Evolutionary conservation across 2,329 filamentous ascomycete species (phyloP), one percentile per base, ranked within the genome.

Genomic region (Pezicula rhizophila): DNA sequence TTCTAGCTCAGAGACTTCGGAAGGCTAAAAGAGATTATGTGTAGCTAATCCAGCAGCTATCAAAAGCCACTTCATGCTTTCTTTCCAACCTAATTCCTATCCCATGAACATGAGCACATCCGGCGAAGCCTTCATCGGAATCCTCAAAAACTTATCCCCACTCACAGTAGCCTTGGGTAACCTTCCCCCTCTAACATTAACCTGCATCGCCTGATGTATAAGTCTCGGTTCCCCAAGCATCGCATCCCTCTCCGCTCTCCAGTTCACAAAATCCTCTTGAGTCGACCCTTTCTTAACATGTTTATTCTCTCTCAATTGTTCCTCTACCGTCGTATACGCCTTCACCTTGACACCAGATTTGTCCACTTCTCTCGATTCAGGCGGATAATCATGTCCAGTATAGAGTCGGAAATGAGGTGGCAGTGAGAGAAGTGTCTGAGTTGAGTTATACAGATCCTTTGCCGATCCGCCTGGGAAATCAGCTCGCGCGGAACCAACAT

Each of bases 311-410:
- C 56, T 50, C n/a, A 58, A 66, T 26, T 80, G 77, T 6, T 74
- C 69, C 1, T 54, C 54, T 0, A 79, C 75, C 0, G 64, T 77
- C 52, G 71, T 63, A 26, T 58, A 75, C 0, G 76, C 61, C 0
- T 68, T 50, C 0, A 74, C 69, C 0, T 53, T 60, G 0, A 49
- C 49, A 8, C 47, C 48, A 3, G 17, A 10, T 10, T 50, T 46
- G 4, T 42, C 41, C 45, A 25, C 38, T 11, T 12, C 17, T 4
- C 72, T 65, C 1, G 52, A 60, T 3, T 59, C 54, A 0, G 71
- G 67, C 0, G 76, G 74, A 50, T 80, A 80, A 53, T 80, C 77
- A 48, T 80, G 77, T 0, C 77, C 77, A 0, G 71, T 74, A 70
- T 75, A 80, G 40, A 80, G 68, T 43, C 70, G 73, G 39, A 70